Base-by-base conservation (phyloP, 2,329 filamentous ascomycete species). In the Neofusicoccum ribis region DNA sequence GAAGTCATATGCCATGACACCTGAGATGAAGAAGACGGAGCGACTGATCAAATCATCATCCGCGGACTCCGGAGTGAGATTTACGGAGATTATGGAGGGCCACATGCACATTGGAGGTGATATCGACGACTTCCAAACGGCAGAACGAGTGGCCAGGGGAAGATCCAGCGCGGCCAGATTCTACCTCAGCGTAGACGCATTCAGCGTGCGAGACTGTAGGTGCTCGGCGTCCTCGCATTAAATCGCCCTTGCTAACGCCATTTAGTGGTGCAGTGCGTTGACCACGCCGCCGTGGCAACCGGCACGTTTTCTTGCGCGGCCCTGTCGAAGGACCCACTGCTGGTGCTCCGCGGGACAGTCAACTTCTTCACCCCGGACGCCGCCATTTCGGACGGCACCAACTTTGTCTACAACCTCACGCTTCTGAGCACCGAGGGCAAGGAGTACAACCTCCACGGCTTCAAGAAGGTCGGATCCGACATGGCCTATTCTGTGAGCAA, bases 1-100 rank as follows among this genome's bases (percentile, higher is more conserved):
- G 9, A 49, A 37, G 43, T 52, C 64, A 2, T 34, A 47, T n/a
- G 34, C 49, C 12, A 14, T 50, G 9, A 20, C 50, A 6, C 43
- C 23, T 11, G 43, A 49, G 12, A 66, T 63, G n/a, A 47, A 47
- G 7, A 14, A 39, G 7, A 50, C 43, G 9, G 9, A 39, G 2
- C 23, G 69, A 71, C 2, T 72, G 74, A 1, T 50, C 70, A 49
- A 71, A 67, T 8, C 4, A 12, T 6, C 51, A 1, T 20, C 17
- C 3, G 41, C 63, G 9, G 41, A n/a, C 9, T 77, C 76, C 47
- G 85, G 85, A 0, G 82, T 88, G 64, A 84, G 84, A 23, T 90
- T 90, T 71, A 85, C 85, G 0, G 87, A 89, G 72, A 83, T 88
- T 66, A 88, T 90, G 86, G 82, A 83, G 9, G 88, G 88, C 9